Conservation (phyloP, 148 eudicot genomes). For the Arctostaphylos glauca region DNA sequence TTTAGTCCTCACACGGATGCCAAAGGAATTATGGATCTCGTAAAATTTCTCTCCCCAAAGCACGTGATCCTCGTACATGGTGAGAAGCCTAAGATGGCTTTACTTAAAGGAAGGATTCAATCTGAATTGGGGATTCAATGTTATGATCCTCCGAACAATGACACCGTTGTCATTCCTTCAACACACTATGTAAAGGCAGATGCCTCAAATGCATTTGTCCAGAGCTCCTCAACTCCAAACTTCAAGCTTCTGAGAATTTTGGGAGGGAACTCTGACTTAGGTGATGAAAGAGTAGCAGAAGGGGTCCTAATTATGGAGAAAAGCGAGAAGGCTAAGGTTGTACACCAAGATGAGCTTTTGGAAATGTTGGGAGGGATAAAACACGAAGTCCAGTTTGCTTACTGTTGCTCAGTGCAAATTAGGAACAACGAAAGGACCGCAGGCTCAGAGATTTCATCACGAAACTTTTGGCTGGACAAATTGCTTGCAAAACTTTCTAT, state of each 20-base stretch:
- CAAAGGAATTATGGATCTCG: conserved; percentile 96
- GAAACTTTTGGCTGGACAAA: conserved; percentile 26
- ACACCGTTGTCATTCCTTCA: conserved; percentile 53
- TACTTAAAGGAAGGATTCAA: conserved; percentile 59
- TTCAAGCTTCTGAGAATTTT: conserved; percentile 48
- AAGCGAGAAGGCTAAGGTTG: conserved; percentile 42
- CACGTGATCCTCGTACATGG: conserved; percentile 92
- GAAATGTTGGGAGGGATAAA: conserved; percentile 31
- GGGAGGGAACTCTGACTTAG: conserved; percentile 28
- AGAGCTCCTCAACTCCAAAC: conserved; percentile 57
- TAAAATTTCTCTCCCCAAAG: conserved; percentile 81
- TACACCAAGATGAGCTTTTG: conserved; percentile 64
- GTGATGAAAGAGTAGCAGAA: conserved; percentile 60
- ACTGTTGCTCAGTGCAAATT: conserved; percentile 39
- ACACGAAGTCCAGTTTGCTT: conserved; percentile 36
- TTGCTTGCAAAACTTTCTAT: conserved; percentile 27
- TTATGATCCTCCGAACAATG: conserved; percentile 73
- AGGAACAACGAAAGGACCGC: conserved; percentile 14
- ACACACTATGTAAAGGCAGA: conserved; percentile 58
- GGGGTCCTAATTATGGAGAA: conserved; percentile 51
- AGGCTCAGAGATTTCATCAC: conserved; percentile 11
- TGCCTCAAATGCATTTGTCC: conserved; percentile 52
- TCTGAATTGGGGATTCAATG: conserved; percentile 65
- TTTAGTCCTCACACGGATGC: conserved; percentile 96
- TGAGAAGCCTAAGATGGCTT: conserved; percentile 81